A percentile compares a stretch with the other conserved stretches of the same genome.
Evolutionary conservation across 257 asterid genomes (phyloP).

Genomic region (Avicennia marina): DNA sequence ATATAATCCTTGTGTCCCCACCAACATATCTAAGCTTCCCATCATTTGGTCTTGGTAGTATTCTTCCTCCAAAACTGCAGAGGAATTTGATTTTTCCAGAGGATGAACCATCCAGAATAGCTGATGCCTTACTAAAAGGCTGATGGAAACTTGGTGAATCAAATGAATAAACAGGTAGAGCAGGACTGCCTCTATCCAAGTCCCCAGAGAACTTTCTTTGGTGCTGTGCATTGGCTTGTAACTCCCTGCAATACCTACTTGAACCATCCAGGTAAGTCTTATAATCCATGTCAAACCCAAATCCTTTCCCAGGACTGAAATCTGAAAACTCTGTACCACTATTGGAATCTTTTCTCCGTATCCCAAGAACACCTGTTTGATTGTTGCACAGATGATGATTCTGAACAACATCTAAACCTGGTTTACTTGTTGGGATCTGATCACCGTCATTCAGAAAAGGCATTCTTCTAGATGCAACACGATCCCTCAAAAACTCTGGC

Average conservation of each 20-base stretch:
- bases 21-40: constrained; percentile 85
- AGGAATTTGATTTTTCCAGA: constrained; percentile 62
- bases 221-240: constrained; percentile 20
- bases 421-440: constrained; percentile 19
- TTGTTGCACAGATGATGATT: constrained; percentile 34
- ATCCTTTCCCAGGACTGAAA: constrained; percentile 29
- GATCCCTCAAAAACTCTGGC: constrained; percentile 61
- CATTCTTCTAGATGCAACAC: constrained; percentile 35
- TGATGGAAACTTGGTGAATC: constrained; percentile 39
- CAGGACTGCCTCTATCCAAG: constrained; percentile 31
- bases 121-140: constrained; percentile 26
- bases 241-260: constrained; percentile 24
- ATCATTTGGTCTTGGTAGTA: constrained; percentile 78
- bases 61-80: constrained; percentile 92
- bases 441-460: constrained; percentile 23
- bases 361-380: constrained; percentile 29
- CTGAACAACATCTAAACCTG: constrained; percentile 21
- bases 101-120: constrained; percentile 28
- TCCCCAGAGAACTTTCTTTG: constrained; percentile 29
- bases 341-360: constrained; percentile 29
- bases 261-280: constrained; percentile 17
- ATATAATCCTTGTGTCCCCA: constrained; percentile 83
- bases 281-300: constrained; percentile 23
- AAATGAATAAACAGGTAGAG: constrained; percentile 25
- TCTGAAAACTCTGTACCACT: constrained; percentile 25